Evolutionary conservation across 106 monocot species (phyloP).

Genomic region (Dendrobium chrysotoxum): DNA sequence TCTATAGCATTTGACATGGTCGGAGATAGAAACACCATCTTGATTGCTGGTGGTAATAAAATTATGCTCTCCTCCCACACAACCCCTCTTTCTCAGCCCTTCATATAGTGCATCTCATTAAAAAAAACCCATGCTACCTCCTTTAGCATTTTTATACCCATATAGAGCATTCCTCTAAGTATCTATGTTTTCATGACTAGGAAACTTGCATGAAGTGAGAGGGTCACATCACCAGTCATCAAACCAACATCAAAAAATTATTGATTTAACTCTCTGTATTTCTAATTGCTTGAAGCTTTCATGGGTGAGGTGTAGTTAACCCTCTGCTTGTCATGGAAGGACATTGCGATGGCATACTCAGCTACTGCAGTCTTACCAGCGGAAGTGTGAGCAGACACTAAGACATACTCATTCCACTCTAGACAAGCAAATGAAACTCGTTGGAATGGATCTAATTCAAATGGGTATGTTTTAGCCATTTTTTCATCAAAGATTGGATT

Average conservation of each 20-base stretch:
- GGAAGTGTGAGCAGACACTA: constrained; percentile 98
- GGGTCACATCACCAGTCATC: constrained; percentile 93
- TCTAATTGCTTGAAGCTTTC: constrained; percentile 96
- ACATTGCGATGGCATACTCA: constrained; percentile 96
- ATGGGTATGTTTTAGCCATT: constrained; percentile 89
- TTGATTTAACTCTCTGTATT: constrained; percentile 84
- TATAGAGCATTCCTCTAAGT: constrained; percentile 87
- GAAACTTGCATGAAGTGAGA: constrained; percentile 90
- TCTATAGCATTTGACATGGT: constrained; percentile 99
- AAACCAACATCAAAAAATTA: constrained; percentile 93
- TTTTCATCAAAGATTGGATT: constrained; percentile 57
- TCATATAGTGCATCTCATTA: constrained; percentile 99
- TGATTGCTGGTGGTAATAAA: constrained; percentile 85
- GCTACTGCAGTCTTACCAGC: constrained; percentile 94
- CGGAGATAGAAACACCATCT: constrained; percentile 95
- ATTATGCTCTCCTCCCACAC: constrained; percentile 99
- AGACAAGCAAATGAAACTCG: constrained; percentile 82
- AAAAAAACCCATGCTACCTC: constrained; percentile 98
- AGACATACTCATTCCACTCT: constrained; percentile 80
- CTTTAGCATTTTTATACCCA: constrained; percentile 87
- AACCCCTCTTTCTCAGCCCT: constrained; percentile 92
- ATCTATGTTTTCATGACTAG: constrained; percentile 98
- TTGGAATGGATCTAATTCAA: constrained; percentile 90
- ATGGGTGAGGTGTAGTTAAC: constrained; percentile 95
- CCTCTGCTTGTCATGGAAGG: constrained; percentile 87